phyloP scores from a whole-genome alignment of 805 yeast genomes.

The Pichia exigua region DNA sequence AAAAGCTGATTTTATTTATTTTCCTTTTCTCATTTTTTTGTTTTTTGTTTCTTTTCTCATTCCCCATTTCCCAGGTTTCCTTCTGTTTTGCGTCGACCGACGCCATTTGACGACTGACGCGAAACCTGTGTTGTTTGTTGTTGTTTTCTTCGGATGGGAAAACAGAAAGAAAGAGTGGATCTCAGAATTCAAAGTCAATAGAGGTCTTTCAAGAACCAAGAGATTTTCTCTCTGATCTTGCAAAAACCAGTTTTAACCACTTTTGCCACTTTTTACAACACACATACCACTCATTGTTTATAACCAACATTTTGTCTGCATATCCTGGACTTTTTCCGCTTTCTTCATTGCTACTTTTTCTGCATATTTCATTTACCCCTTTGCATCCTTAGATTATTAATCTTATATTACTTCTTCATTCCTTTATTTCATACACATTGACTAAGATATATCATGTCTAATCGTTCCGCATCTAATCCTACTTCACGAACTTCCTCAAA shows the following conservation, averaged over 20 bases:
- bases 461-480: neutral
- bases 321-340: neutral
- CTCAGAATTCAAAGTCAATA: neutral
- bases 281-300: neutral
- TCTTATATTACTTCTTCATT: neutral
- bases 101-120: neutral
- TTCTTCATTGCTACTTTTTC: neutral
- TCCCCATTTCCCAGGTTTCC: too few species aligned
- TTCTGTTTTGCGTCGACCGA: neutral
- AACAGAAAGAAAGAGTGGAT: neutral
- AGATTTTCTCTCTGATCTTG: neutral
- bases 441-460: neutral
- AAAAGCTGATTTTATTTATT: too few species aligned
- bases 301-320: neutral
- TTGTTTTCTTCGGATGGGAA: neutral
- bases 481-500: neutral
- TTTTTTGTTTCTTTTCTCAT: too few species aligned
- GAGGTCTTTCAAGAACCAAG: neutral
- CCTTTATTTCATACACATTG: neutral
- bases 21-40: too few species aligned
- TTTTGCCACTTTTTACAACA: neutral
- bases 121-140: neutral
- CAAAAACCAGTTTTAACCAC: neutral
- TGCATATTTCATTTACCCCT: neutral
- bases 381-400: neutral